These are phyloP conservation scores for Tetrahymena borealis DNA, from an alignment of 73 alveolate genomes.

Conservation along the genomic window DNA sequence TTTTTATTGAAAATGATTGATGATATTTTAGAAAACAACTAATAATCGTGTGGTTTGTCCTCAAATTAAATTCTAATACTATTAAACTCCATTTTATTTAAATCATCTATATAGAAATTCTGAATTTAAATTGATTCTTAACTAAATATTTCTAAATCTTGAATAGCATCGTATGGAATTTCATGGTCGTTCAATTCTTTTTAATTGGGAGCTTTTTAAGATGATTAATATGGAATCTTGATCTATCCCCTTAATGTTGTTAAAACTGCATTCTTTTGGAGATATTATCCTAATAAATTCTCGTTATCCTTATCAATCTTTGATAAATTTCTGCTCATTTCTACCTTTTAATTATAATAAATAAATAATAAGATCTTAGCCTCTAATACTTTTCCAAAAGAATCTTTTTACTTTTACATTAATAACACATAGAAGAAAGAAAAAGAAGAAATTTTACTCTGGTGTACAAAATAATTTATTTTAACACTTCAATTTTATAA, in stretches of 20 bases:
- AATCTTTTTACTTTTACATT: too few relatives aligned
- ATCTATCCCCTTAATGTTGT: not conserved
- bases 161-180: not conserved
- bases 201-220: not conserved
- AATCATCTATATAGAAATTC: not conserved
- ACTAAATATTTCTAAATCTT: not conserved
- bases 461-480: too few relatives aligned
- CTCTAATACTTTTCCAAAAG: too few relatives aligned
- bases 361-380: too few relatives aligned
- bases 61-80: not conserved
- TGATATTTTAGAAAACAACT: not conserved
- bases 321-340: too few relatives aligned
- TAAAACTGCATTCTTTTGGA: not conserved
- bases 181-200: not conserved
- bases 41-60: not conserved
- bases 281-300: not conserved
- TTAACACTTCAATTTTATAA: too few relatives aligned
- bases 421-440: too few relatives aligned
- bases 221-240: not conserved
- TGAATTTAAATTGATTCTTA: not conserved
- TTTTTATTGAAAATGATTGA: not conserved
- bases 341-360: too few relatives aligned
- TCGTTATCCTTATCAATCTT: too few relatives aligned
- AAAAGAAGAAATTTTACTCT: too few relatives aligned
- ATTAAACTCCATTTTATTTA: not conserved